These are phyloP conservation scores for Panicum virgatum DNA, from an alignment of 202 grass and related monocot species.

Conservation along the genomic window DNA sequence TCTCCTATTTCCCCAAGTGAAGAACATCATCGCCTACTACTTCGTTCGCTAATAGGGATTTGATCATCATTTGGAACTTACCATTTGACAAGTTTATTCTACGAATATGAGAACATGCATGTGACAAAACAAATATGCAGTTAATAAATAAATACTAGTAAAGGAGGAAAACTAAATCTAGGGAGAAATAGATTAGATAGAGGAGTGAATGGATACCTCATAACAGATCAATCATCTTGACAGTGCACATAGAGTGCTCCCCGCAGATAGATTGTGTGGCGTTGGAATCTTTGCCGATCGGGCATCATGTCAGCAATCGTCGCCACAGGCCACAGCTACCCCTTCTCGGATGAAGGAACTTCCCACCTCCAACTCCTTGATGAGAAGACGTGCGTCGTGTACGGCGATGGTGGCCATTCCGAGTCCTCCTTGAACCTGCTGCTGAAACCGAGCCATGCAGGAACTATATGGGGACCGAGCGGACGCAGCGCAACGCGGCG, in stretches of 20 bases:
- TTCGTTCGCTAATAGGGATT: not conserved
- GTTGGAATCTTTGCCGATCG: too few species aligned
- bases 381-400: not conserved
- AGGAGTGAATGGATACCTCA: not conserved
- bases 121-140: too few species aligned
- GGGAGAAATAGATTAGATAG: not conserved
- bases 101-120: not conserved
- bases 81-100: not conserved
- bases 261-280: not conserved
- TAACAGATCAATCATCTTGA: not conserved
- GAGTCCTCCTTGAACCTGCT: not conserved
- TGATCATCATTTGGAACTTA: not conserved
- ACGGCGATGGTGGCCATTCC: not conserved
- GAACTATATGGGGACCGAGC: too few species aligned
- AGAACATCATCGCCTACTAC: not conserved
- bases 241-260: not conserved
- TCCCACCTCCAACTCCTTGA: not conserved
- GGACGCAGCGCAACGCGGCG: too few species aligned
- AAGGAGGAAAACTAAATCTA: too few species aligned
- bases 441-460: not conserved
- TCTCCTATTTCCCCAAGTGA: not conserved
- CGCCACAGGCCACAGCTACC: too few species aligned
- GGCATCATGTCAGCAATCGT: not conserved
- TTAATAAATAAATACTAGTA: too few species aligned
- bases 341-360: too few species aligned